phyloP scores from a whole-genome alignment of 2,329 filamentous ascomycete genomes.

The Botrytis medusae region DNA sequence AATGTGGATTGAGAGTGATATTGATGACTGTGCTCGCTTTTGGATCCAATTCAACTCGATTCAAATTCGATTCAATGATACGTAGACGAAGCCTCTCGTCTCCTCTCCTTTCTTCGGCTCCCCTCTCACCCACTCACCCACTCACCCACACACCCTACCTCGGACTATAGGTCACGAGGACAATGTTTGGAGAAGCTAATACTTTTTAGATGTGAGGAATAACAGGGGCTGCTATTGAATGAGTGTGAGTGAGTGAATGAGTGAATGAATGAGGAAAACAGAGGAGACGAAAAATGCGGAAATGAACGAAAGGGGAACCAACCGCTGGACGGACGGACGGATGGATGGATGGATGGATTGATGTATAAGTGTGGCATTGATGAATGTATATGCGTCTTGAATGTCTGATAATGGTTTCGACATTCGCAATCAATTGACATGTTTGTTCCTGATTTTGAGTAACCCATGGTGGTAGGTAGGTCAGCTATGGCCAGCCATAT shows the following conservation, averaged over 20 bases:
- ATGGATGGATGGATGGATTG: background rate
- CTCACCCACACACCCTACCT: background rate
- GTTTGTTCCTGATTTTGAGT: conserved; percentile 3
- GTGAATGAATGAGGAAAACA: background rate
- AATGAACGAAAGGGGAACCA: background rate
- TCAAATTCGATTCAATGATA: background rate
- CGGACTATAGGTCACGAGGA: conserved; percentile 12
- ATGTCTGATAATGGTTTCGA: background rate
- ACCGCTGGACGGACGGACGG: too few relatives aligned
- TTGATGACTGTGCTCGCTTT: background rate
- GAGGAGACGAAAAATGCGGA: background rate
- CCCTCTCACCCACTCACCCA: background rate
- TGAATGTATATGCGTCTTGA: background rate
- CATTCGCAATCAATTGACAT: background rate
- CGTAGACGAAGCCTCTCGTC: background rate
- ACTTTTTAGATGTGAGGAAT: background rate
- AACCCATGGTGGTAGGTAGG: background rate
- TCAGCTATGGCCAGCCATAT: background rate
- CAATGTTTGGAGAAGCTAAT: background rate
- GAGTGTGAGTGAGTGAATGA: background rate
- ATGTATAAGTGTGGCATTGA: background rate
- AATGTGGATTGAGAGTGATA: too few relatives aligned
- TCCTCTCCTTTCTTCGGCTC: background rate
- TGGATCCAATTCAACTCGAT: too few relatives aligned
- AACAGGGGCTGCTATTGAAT: background rate